Evolutionary conservation across 2,329 filamentous ascomycete species (phyloP), one percentile per base, ranked within the genome.

Genomic region (Zalaria sp.): DNA sequence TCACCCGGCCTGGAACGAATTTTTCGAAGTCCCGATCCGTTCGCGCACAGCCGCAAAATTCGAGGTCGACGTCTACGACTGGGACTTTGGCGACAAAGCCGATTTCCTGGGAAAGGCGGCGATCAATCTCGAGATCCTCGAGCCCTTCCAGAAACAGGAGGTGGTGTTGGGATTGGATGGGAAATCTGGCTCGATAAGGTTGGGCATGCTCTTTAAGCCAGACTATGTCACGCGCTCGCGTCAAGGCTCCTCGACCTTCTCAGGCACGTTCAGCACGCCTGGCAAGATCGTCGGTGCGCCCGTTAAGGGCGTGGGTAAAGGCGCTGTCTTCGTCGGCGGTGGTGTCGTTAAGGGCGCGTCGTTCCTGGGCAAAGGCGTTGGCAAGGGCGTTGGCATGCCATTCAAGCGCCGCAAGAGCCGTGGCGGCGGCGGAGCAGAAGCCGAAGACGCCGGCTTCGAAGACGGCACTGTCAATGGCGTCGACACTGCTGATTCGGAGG

Each of bases 41-140:
- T 93, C 87, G 9, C 75, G 91, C 44, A 94, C 87, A 10, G 86
- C 73, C 0, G 83, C 88, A 32, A 76, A 91, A 26, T 91, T 98
- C 63, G 72, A 72, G 28, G 78, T 86, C 54, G 83, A 84, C 43
- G 79, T 96, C 2, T 93, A 81, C 58, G 91, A 98, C 57, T 98
- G 89, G 76, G 91, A 98, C 60, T 93, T 96, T 67, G 89, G 85
- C 38, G 87, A 93, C 60, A 89, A 88, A 62, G 86, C 88, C 1
- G 91, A 98, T 61, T 83, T 82, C 58, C 67, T 98, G n/a, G 91
- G 91, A 36, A 73, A 71, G 45, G 72, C 85, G 0, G 65, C 68
- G 4, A 85, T 98, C 55, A 79, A 85, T 51, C 72, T 98, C 10
- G 77, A 81, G 39, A 63, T 78, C 28, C 70, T 98, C 5, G 86